Percentiles rank a stretch among this genome's conserved stretches.
These are phyloP conservation scores for Malania oleifera DNA, from an alignment of 164 flowering plant genomes.

Conservation along the genomic window DNA sequence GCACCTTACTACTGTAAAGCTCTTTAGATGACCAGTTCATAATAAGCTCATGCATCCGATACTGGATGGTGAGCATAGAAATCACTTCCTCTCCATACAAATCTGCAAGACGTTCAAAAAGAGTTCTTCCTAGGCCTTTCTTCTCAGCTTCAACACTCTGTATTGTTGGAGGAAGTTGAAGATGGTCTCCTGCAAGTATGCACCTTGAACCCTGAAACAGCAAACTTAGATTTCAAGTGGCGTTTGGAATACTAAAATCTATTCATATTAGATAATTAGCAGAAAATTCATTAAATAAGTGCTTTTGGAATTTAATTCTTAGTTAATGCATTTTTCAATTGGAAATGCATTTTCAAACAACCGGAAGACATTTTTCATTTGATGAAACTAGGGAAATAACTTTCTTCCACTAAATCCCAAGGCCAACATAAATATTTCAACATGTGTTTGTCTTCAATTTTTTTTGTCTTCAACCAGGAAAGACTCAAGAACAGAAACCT, in stretches of 20 bases:
- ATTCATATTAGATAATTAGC: background rate
- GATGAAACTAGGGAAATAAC: too few relatives aligned
- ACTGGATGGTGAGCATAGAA: conserved; percentile 96
- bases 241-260: background rate
- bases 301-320: background rate
- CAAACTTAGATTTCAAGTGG: conserved; percentile 1
- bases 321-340: background rate
- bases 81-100: conserved; percentile 76
- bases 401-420: too few relatives aligned
- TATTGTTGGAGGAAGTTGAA: conserved; percentile 98
- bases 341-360: too few relatives aligned
- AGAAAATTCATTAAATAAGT: background rate
- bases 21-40: conserved; percentile 97
- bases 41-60: conserved; percentile 95
- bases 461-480: too few relatives aligned
- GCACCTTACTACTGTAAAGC: conserved; percentile 88
- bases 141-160: conserved; percentile 97
- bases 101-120: conserved; percentile 88
- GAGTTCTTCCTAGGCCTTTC: conserved; percentile 94
- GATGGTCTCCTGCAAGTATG: conserved; percentile 96
- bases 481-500: too few relatives aligned
- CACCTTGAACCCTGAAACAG: conserved; percentile 85
- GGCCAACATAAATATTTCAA: too few relatives aligned
- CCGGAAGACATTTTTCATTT: too few relatives aligned
- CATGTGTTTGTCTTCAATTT: background rate